Evolutionary conservation across 768 basidiomycete species (phyloP).

Genomic region (Pisolithus microcarpus): DNA sequence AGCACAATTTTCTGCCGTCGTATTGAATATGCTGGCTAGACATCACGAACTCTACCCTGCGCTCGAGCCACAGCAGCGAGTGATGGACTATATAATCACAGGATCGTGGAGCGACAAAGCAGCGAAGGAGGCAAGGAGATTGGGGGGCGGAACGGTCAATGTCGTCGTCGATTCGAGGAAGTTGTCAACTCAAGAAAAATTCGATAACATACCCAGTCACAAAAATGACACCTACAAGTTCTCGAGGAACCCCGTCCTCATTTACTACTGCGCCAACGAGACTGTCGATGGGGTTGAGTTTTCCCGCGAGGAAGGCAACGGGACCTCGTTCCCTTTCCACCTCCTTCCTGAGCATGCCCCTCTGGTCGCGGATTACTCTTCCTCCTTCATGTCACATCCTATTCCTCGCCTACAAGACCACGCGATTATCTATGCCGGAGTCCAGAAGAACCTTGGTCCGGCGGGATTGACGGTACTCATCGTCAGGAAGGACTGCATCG

Average conservation of each 20-base stretch:
- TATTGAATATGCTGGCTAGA: constrained; percentile 84
- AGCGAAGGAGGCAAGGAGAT: constrained; percentile 68
- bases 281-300: constrained; percentile 95
- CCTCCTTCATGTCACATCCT: constrained; percentile 92
- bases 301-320: constrained; percentile 43
- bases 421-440: constrained; percentile 93
- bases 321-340: constrained; percentile 78
- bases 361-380: constrained; percentile 92
- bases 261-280: constrained; percentile 99
- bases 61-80: constrained; percentile 43
- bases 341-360: constrained; percentile 56
- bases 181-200: constrained; percentile 54
- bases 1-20: constrained; percentile 85
- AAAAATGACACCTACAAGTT: constrained; percentile 57
- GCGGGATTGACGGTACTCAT: constrained; percentile 90
- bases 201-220: constrained; percentile 74
- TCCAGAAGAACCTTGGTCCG: constrained; percentile 96
- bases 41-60: constrained; percentile 72
- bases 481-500: constrained; percentile 90
- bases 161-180: constrained; percentile 65
- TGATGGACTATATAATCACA: constrained; percentile 85
- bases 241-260: constrained; percentile 73
- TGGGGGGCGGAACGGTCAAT: constrained; percentile 53
- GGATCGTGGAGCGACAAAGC: constrained; percentile 92
- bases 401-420: constrained; percentile 85